Evolutionary conservation across 495 filamentous ascomycete genomes (phyloP), one percentile per base, ranked within the genome.

Genomic region (Podospora australis): DNA sequence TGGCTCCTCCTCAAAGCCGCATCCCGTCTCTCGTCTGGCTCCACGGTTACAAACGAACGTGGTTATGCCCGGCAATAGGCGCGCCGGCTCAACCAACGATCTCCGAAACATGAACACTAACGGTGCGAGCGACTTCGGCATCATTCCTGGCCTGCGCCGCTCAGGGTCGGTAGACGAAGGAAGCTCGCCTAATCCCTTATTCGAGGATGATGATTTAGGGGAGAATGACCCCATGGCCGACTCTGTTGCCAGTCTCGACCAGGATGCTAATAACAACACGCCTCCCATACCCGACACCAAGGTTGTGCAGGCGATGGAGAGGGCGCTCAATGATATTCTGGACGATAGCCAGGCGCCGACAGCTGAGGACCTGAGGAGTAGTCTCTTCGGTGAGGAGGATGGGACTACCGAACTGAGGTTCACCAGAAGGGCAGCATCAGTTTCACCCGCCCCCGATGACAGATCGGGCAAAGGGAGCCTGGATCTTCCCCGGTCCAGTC

Each of bases 251-350:
- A 80, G 76, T 39, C 65, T 80, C 9, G 76, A 78, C 23, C 71
- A 74, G 41, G 70, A 73, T 4, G 21, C 16, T n/a, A 45, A 42
- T 35, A 42, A 51, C 2, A 62, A 36, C 13, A n/a, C 65, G 21
- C 64, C 57, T 1, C 54, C 59, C 0, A 66, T 71, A 7, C 74
- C 75, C 3, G 75, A 78, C 48, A 78, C 67, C 0, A 71, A 69
- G 26, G 77, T 95, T 25, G 88, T 99, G 14, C 81, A 95, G 67
- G 92, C 88, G 0, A 90, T 99, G 86, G 89, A 96, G 64, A 82
- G 81, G 43, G 92, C 92, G 39, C 71, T 99, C n/a, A 95, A 86
- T 57, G 86, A 90, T 53, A 99, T 99, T 44, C 87, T 99, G 64
- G 89, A 88, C 48, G 81, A 88, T 46, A 70, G 66, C 35, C 66